These are phyloP conservation scores for Silene uniflora DNA, from an alignment of 148 eudicot genomes.

Conservation along the genomic window DNA sequence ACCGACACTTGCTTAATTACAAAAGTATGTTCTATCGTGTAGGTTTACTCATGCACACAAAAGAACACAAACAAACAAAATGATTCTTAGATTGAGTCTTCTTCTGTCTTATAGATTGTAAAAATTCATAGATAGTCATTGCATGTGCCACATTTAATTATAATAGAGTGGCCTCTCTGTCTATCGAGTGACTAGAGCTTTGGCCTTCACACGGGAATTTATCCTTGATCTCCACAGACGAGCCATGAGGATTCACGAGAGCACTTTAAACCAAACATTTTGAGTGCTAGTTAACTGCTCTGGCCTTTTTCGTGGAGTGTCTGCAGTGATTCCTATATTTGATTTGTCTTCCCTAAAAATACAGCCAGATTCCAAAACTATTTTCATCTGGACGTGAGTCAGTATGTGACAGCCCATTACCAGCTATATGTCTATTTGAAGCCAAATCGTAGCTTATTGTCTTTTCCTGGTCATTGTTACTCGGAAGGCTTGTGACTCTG, in stretches of 20 bases:
- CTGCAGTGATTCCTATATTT: neutral
- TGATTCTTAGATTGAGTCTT: neutral
- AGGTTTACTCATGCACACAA: neutral
- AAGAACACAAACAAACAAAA: neutral
- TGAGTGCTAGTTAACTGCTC: neutral
- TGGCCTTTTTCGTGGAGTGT: neutral
- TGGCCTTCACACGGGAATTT: neutral
- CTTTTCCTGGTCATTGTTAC: neutral
- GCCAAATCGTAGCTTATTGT: neutral
- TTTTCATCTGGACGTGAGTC: neutral
- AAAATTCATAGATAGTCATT: neutral
- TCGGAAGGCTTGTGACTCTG: too few species aligned
- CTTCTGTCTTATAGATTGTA: neutral
- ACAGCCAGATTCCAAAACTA: neutral
- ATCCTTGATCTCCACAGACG: neutral
- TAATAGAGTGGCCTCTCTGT: neutral
- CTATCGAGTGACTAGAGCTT: neutral
- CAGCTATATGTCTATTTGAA: slow-evolving; percentile 6
- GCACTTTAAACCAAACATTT: neutral
- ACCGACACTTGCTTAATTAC: slow-evolving; percentile 86
- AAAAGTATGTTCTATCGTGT: slow-evolving; percentile 44
- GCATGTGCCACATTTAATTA: neutral
- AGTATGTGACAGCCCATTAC: neutral
- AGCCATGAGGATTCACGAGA: neutral
- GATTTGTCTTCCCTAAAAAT: neutral